Percentiles rank a stretch among this genome's conserved stretches.
These are phyloP conservation scores for Trapa bicornis DNA, from an alignment of 345 rosid species.

Conservation along the genomic window DNA sequence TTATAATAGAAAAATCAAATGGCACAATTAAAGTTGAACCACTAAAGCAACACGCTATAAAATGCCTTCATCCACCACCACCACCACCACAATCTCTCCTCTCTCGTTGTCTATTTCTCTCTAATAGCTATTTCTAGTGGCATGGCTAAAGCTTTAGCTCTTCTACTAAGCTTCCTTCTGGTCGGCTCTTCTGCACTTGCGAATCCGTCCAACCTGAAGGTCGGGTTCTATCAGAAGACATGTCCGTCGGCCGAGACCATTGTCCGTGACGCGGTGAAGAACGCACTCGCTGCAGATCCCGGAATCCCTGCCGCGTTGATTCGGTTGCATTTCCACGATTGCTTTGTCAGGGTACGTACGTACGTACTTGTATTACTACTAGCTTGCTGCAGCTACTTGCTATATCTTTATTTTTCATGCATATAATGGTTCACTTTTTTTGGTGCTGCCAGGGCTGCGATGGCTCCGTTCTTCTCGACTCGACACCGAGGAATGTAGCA, in stretches of 20 bases:
- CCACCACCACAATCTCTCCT: too few relatives aligned
- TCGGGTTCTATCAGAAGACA: conserved; percentile 9
- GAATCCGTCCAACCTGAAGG: background rate
- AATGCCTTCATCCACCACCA: too few relatives aligned
- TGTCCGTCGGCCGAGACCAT: conserved; percentile 16
- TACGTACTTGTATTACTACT: too few relatives aligned
- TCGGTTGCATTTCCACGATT: conserved; percentile 23
- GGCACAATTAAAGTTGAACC: too few relatives aligned
- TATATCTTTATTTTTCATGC: too few relatives aligned
- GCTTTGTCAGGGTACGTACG: conserved; percentile 15
- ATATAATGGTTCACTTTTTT: too few relatives aligned
- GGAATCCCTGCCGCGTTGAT: conserved; percentile 11
- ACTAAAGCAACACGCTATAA: too few relatives aligned
- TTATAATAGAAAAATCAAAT: too few relatives aligned
- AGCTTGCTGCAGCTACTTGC: too few relatives aligned
- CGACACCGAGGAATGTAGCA: conserved; percentile 17
- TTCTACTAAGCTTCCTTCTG: background rate
- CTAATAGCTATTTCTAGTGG: too few relatives aligned
- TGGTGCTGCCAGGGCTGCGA: conserved; percentile 2
- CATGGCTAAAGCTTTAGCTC: background rate
- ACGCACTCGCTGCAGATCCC: conserved; percentile 7
- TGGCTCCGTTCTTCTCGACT: conserved; percentile 25
- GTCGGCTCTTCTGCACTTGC: background rate
- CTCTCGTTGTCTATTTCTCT: too few relatives aligned
- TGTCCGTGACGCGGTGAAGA: conserved; percentile 8